Base-by-base conservation (phyloP, 805 yeast species). In the Starmerella bacillaris region DNA sequence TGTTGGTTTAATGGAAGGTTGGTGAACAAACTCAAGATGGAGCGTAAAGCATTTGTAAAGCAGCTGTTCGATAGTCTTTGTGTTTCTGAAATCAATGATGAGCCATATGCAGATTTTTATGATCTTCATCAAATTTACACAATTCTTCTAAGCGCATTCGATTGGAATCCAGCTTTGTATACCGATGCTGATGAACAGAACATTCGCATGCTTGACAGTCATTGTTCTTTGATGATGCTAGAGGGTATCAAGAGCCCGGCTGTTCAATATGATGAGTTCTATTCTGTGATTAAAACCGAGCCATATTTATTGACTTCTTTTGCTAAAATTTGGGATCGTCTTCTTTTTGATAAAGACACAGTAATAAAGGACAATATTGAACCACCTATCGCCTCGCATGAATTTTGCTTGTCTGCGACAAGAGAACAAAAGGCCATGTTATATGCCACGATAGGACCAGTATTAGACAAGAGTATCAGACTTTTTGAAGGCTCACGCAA, bases 401-500 rank as follows among this genome's bases (percentile, higher is more conserved):
- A n/a, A 17, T 29, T 29, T 5, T 6, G 9, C 6, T 8, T 29
- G 69, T 14, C 48, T 55, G 58, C 41, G 54, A 56, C 43, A 56
- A 64, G 40, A 33, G 63, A 50, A 8, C 42, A 56, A 3, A 37
- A 58, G 4, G 55, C 70, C 0, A 70, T 66, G 40, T 45, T 70
- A 12, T 53, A 60, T 2, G 51, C 63, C 0, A 46, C 58, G 16
- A 45, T 65, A 33, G 59, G 56, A 31, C 42, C 45, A 5, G 32
- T 40, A 9, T 37, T 47, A 3, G 27, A 43, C 3, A 36, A 42
- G 11, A 48, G 78, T 35, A 61, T 70, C 30, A 71, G 70, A 45
- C 63, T 84, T 8, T 84, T 74, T 47, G 61, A 65, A 6, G 94
- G 92, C 0, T 59, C 80, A 7, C 75, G 70, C 32, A 62, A 72